Evolutionary conservation across 2,329 filamentous ascomycete species (phyloP).

Genomic region (Pyricularia sp.): DNA sequence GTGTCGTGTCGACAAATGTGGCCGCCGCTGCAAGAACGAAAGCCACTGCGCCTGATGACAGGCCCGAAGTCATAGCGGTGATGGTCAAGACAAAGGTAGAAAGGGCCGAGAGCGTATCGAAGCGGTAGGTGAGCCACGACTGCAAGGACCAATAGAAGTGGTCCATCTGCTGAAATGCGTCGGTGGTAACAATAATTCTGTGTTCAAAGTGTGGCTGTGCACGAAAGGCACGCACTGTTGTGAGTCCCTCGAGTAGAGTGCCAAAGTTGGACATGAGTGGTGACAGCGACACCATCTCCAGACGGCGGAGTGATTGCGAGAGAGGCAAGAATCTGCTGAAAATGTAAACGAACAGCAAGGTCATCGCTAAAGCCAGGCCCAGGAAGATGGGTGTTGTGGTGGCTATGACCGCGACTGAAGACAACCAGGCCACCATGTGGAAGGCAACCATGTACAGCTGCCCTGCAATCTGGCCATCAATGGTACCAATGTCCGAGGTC

Average conservation of each 20-base stretch:
- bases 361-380: constrained; percentile 59
- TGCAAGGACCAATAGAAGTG: constrained; percentile 93
- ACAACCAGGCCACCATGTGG: constrained; percentile 59
- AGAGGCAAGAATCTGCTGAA: constrained; percentile 73
- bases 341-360: constrained; percentile 58
- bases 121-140: constrained; percentile 75
- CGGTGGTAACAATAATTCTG: constrained; percentile 70
- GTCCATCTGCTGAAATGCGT: constrained; percentile 88
- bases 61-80: constrained; percentile 64
- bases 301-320: constrained; percentile 70
- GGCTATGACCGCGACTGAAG: constrained; percentile 69
- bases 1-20: constrained; percentile 60
- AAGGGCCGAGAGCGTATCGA: constrained; percentile 60
- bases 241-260: constrained; percentile 74
- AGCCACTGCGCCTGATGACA: constrained; percentile 70
- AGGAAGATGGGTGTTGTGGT: constrained; percentile 71
- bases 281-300: constrained; percentile 84
- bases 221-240: constrained; percentile 76
- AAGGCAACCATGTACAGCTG: constrained; percentile 66
- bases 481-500: constrained; percentile 80
- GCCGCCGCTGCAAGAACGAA: constrained; percentile 71
- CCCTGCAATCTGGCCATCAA: constrained; percentile 75
- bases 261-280: constrained; percentile 91
- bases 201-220: constrained; percentile 73
- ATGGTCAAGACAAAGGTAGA: constrained; percentile 67